Evolutionary conservation across 495 filamentous ascomycete genomes (phyloP).

Genomic region (Friedmanniomyces simplex): DNA sequence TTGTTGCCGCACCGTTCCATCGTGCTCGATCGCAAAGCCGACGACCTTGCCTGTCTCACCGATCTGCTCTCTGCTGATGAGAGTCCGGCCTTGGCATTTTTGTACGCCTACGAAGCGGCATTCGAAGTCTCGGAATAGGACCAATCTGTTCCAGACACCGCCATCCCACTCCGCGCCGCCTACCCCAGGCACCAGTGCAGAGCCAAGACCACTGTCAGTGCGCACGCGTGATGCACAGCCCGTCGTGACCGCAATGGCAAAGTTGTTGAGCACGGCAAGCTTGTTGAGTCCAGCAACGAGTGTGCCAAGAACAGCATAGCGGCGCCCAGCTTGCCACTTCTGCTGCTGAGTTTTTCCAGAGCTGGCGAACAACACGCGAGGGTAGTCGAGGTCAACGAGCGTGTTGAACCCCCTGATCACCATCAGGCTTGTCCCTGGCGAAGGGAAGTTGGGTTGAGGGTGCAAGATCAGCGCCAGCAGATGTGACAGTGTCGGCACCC

Average conservation of each 20-base stretch:
- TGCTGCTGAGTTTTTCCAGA: constrained; percentile 35
- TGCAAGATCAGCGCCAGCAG: constrained; percentile 61
- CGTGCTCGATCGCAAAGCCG: constrained; percentile 24
- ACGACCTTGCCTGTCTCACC: constrained; percentile 16
- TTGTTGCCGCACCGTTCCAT: constrained; percentile 17
- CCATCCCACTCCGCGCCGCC: constrained; percentile 60
- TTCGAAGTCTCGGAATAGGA: constrained; percentile 58
- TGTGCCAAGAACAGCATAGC: constrained; percentile 51
- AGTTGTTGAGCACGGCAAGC: constrained; percentile 54
- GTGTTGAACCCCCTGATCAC: constrained; percentile 68
- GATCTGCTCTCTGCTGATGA: constrained; percentile 14
- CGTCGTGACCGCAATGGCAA: constrained; percentile 59
- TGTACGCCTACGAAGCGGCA: constrained; percentile 25
- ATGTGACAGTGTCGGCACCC: constrained; percentile 55
- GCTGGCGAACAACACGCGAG: constrained; percentile 17
- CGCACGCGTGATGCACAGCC: constrained; percentile 63
- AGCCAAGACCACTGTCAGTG: constrained; percentile 36
- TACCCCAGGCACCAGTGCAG: constrained; percentile 53
- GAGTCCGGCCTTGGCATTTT: constrained; percentile 15
- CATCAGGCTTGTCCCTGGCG: constrained; percentile 49
- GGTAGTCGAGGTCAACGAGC: constrained; percentile 61
- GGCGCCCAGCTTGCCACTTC: constrained; percentile 50
- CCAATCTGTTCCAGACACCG: constrained; percentile 53
- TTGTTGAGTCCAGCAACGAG: constrained; percentile 48
- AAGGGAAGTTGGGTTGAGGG: constrained; percentile 49